Percentiles rank a stretch among this genome's conserved stretches.
These are phyloP conservation scores for Delonix regia DNA, from an alignment of 306 rosid species.

Conservation along the genomic window DNA sequence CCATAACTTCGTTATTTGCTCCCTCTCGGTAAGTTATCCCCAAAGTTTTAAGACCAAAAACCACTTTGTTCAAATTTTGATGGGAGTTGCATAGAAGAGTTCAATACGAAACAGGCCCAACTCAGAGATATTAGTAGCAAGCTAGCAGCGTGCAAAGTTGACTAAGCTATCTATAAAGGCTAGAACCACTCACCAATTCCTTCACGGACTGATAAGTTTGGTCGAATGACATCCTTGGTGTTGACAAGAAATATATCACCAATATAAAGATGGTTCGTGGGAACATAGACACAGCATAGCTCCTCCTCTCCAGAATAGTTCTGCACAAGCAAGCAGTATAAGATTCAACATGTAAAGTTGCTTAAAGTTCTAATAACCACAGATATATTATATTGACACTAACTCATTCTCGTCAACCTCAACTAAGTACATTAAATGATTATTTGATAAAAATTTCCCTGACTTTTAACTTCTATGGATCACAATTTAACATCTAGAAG, in stretches of 20 bases:
- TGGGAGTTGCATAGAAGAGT: slow-evolving; percentile 7
- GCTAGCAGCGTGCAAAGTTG: background rate
- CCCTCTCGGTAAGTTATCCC: background rate
- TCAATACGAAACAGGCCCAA: background rate
- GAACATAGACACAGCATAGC: slow-evolving; percentile 88
- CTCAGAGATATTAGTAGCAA: background rate
- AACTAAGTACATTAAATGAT: slow-evolving; percentile 7
- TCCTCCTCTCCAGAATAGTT: slow-evolving; percentile 86
- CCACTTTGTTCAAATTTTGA: background rate
- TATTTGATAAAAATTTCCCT: background rate
- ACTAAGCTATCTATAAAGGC: background rate
- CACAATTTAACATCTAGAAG: background rate
- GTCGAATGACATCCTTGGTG: slow-evolving; percentile 78
- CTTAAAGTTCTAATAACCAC: background rate
- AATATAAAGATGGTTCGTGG: slow-evolving; percentile 89
- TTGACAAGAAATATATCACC: slow-evolving; percentile 85
- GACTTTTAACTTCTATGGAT: background rate
- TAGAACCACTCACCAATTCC: slow-evolving; percentile 76
- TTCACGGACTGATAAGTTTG: slow-evolving; percentile 89
- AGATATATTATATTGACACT: background rate
- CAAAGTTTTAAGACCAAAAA: background rate
- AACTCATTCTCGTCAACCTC: background rate
- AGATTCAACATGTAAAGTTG: slow-evolving; percentile 8
- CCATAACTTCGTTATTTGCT: background rate
- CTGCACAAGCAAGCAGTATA: slow-evolving; percentile 40